A percentile compares a stretch with the other conserved stretches of the same genome.
Conservation (phyloP, 352 stramenopile genomes). For the Aphanomyces astaci region DNA sequence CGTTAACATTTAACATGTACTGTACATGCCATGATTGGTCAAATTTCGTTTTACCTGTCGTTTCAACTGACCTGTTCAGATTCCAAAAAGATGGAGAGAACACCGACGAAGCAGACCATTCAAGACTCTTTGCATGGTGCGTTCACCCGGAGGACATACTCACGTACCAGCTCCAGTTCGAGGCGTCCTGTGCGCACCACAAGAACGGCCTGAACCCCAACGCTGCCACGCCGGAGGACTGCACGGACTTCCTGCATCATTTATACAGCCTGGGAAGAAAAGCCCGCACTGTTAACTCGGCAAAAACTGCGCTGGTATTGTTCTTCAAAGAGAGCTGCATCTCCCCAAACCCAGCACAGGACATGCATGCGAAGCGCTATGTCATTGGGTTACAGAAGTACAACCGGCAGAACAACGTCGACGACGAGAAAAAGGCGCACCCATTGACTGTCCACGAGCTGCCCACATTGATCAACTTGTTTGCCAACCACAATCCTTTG, state of each 20-base stretch:
- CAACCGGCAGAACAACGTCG: neutral
- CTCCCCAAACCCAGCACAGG: neutral
- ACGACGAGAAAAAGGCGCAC: neutral
- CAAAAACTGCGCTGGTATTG: neutral
- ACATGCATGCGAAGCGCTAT: neutral
- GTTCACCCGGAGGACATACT: neutral
- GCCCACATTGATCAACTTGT: neutral
- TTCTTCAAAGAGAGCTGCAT: neutral
- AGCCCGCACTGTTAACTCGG: neutral
- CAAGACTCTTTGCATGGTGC: neutral
- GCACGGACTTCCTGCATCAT: neutral
- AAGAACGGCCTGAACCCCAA: conserved; percentile 16
- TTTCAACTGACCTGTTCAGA: neutral
- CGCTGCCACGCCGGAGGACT: neutral
- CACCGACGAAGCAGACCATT: neutral
- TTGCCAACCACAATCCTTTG: neutral
- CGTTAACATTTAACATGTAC: neutral
- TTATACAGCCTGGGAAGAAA: neutral
- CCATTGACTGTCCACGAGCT: neutral
- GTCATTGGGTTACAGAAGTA: neutral
- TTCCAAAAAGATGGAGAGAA: neutral
- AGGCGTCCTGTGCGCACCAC: neutral
- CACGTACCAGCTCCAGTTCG: neutral
- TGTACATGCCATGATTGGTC: neutral
- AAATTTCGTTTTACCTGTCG: neutral